Conservation (phyloP, 257 asterid genomes). For the Nicotiana obtusifolia region DNA sequence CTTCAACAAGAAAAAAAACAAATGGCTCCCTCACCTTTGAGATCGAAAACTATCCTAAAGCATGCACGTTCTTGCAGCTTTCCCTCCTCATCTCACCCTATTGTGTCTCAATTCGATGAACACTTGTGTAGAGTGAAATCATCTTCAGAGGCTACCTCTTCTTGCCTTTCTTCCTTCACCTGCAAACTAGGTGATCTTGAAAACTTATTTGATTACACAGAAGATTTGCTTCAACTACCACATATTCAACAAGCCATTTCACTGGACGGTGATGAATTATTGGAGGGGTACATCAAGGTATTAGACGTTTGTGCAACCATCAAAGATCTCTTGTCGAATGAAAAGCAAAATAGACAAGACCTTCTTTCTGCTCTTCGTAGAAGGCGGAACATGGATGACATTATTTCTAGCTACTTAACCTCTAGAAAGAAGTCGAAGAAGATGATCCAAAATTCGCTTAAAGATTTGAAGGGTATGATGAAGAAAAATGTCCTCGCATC, state of each 20-base stretch:
- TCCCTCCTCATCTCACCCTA: constrained; percentile 21
- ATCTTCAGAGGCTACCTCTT: constrained; percentile 11
- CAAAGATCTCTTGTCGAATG: constrained; percentile 23
- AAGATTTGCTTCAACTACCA: constrained; percentile 21
- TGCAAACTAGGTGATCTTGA: constrained; percentile 14
- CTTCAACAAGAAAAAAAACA: background rate
- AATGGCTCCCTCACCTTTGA: constrained; percentile 8
- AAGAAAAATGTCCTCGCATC: background rate
- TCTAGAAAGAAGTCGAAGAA: constrained; percentile 24
- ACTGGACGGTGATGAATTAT: constrained; percentile 11
- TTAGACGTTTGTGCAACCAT: constrained; percentile 28
- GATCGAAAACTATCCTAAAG: background rate
- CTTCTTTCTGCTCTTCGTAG: constrained; percentile 31
- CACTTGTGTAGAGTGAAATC: constrained; percentile 9
- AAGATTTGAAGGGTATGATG: constrained; percentile 11
- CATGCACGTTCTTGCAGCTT: constrained; percentile 22
- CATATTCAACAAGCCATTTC: constrained; percentile 24
- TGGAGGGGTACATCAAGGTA: constrained; percentile 27
- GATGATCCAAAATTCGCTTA: constrained; percentile 24
- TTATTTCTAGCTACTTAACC: constrained; percentile 7
- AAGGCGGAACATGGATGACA: constrained; percentile 19
- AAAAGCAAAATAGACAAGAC: constrained; percentile 14
- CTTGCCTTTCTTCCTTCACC: constrained; percentile 15
- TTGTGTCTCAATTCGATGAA: constrained; percentile 15
- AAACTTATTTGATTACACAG: constrained; percentile 17